A percentile compares a stretch with the other conserved stretches of the same genome.
These are phyloP conservation scores for Kodamaea sp. DNA, from an alignment of 1,139 yeast species.

Conservation along the genomic window DNA sequence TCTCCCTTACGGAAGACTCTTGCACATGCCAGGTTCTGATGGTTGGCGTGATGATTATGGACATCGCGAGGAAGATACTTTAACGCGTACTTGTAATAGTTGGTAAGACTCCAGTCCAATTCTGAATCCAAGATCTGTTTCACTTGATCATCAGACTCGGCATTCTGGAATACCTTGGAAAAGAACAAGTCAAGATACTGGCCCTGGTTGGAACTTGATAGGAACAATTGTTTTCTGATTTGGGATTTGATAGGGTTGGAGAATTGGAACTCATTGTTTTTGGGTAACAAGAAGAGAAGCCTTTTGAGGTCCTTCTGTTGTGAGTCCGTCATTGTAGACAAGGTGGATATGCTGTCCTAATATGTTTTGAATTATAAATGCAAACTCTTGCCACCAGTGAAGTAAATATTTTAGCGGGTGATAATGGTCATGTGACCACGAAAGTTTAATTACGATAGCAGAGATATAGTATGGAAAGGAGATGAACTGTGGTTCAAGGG, in stretches of 20 bases:
- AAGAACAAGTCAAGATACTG: constrained; percentile 51
- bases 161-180: constrained; percentile 33
- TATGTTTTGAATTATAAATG: too few species aligned
- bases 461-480: too few species aligned
- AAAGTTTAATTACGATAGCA: too few species aligned
- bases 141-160: constrained; percentile 10
- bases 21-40: constrained; percentile 75
- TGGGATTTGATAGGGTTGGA: constrained; percentile 34
- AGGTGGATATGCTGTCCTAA: too few species aligned
- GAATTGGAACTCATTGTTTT: constrained; percentile 36
- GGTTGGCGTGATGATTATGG: constrained; percentile 48
- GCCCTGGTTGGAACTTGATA: constrained; percentile 54
- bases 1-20: constrained; percentile 79
- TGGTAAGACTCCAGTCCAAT: constrained; percentile 37
- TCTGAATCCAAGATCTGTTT: constrained; percentile 31
- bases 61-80: constrained; percentile 23
- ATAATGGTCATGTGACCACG: too few species aligned
- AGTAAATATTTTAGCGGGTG: too few species aligned
- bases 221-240: constrained; percentile 52
- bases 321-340: too few species aligned
- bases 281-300: constrained; percentile 38
- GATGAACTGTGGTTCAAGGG: too few species aligned
- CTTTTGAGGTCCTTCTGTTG: too few species aligned
- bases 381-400: too few species aligned
- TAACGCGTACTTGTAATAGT: constrained; percentile 28